phyloP scores from a whole-genome alignment of 2,329 filamentous ascomycete genomes.

The Colletotrichum godetiae region DNA sequence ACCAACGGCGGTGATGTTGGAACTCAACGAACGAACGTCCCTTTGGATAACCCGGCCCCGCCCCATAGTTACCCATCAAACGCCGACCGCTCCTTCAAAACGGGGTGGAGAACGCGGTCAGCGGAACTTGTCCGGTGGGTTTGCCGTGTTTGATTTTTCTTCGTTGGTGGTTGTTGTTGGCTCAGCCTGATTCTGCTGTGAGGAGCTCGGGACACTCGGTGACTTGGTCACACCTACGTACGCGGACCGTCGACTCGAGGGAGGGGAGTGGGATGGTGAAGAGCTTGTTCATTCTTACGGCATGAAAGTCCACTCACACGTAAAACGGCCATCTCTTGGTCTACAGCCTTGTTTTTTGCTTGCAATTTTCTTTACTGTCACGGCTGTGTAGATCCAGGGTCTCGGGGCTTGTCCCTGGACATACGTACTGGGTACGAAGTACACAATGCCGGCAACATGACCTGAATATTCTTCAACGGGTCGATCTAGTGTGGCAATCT shows the following conservation, averaged over 20 bases:
- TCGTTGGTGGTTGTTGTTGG: not conserved
- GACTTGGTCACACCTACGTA: not conserved
- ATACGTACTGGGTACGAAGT: not conserved
- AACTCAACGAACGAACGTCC: not conserved
- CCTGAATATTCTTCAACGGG: not conserved
- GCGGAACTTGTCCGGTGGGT: constrained; percentile 4
- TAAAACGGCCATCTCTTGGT: not conserved
- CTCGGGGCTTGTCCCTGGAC: not conserved
- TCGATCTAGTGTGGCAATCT: not conserved
- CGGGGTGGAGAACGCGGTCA: constrained; percentile 2
- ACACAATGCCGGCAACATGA: not conserved
- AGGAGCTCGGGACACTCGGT: not conserved
- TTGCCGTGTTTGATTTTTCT: not conserved
- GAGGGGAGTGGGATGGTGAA: not conserved
- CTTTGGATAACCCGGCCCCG: not conserved
- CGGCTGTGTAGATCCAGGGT: not conserved
- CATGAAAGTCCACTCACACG: constrained; percentile 1
- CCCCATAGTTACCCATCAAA: not conserved
- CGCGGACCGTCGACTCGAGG: not conserved
- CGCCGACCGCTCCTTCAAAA: not conserved
- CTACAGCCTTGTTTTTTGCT: not conserved
- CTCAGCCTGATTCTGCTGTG: not conserved
- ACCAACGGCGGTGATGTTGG: not conserved
- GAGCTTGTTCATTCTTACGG: not conserved
- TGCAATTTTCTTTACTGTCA: too few relatives aligned